Conservation (phyloP, 306 rosid species). For the Oxytropis ochrocephala region DNA sequence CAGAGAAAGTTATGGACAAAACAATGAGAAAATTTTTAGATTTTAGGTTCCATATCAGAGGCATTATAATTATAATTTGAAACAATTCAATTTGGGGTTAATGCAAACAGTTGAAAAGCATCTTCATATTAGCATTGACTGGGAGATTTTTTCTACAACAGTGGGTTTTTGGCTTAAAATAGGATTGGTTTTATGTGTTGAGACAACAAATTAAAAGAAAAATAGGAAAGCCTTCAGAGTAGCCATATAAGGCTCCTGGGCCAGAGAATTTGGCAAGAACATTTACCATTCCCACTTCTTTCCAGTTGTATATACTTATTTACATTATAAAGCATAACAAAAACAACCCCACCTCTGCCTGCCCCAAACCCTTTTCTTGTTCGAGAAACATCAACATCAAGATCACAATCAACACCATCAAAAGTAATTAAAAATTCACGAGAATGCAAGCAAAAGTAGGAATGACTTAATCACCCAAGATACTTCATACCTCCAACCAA, state of each 20-base stretch:
- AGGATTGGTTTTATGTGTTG: not conserved
- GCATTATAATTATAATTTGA: not conserved
- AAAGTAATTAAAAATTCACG: not conserved
- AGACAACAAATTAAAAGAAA: not conserved
- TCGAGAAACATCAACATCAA: not conserved
- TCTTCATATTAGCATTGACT: not conserved
- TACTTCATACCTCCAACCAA: no score
- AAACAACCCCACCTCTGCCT: not conserved
- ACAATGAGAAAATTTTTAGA: not conserved
- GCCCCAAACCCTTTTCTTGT: constrained; percentile 12
- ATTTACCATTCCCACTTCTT: not conserved
- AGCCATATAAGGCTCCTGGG: not conserved
- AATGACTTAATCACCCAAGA: not conserved
- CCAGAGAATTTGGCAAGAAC: not conserved
- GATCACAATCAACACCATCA: not conserved
- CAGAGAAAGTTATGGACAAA: not conserved
- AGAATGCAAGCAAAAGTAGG: not conserved
- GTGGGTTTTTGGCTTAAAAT: not conserved
- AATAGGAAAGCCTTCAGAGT: not conserved
- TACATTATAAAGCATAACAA: constrained; percentile 1
- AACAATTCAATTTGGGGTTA: not conserved
- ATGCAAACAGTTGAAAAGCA: constrained; percentile 8
- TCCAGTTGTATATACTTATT: not conserved
- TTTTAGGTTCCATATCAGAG: not conserved
- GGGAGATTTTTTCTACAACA: not conserved